phyloP scores from a whole-genome alignment of 768 basidiomycete species.

The Hypsizygus marmoreus region DNA sequence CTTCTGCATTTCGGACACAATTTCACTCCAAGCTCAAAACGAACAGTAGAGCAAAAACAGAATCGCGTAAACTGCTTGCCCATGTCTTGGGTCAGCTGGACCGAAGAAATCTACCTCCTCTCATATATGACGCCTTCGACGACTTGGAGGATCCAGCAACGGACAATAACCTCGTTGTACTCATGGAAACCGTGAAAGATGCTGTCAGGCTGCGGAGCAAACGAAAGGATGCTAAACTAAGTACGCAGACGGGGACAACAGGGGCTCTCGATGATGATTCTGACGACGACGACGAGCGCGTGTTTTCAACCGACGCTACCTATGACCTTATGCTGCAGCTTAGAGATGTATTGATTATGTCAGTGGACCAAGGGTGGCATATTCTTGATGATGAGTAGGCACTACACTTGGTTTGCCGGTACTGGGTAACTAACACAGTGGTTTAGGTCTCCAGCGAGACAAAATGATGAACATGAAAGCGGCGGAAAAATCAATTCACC shows the following conservation, averaged over 20 bases:
- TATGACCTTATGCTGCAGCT: slow-evolving; percentile 65
- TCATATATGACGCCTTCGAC: slow-evolving; percentile 46
- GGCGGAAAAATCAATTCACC: slow-evolving; percentile 37
- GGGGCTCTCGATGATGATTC: slow-evolving; percentile 52
- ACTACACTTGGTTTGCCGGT: background rate
- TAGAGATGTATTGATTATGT: slow-evolving; percentile 58
- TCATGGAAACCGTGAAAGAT: slow-evolving; percentile 47
- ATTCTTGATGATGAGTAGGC: slow-evolving; percentile 60
- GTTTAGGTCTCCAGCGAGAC: slow-evolving; percentile 13
- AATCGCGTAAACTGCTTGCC: slow-evolving; percentile 68
- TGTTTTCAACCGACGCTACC: slow-evolving; percentile 66
- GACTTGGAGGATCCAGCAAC: slow-evolving; percentile 22
- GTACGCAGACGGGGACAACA: slow-evolving; percentile 14
- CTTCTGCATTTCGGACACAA: slow-evolving; percentile 16
- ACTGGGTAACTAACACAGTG: background rate
- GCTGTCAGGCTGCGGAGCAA: slow-evolving; percentile 38
- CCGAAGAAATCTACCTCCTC: slow-evolving; percentile 53
- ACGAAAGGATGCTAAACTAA: slow-evolving; percentile 23
- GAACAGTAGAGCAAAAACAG: slow-evolving; percentile 49
- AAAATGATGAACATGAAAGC: slow-evolving; percentile 19
- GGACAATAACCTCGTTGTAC: slow-evolving; percentile 38
- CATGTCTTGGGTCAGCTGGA: slow-evolving; percentile 68
- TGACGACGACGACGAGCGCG: slow-evolving; percentile 46
- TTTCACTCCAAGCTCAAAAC: slow-evolving; percentile 20
- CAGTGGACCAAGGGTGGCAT: slow-evolving; percentile 58